phyloP scores from a whole-genome alignment of 331 rosid genomes.

The Cydonia oblonga region DNA sequence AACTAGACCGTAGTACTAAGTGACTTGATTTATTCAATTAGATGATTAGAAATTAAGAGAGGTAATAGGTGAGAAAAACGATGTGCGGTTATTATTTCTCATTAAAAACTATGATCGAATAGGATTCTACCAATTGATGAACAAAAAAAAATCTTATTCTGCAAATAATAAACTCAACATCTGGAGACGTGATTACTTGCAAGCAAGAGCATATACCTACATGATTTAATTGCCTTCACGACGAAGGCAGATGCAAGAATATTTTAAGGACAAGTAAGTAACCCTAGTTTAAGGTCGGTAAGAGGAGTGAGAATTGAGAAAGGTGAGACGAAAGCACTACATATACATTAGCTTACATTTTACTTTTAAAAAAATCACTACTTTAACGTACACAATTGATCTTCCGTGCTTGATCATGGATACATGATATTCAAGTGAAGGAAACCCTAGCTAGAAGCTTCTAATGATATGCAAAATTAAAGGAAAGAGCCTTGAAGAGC shows the following conservation, averaged over 20 bases:
- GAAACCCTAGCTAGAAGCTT: background rate
- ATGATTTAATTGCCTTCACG: background rate
- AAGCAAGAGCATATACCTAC: background rate
- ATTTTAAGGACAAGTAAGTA: background rate
- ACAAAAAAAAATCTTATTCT: background rate
- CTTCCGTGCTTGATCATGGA: background rate
- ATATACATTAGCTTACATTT: background rate
- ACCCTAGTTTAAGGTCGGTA: background rate
- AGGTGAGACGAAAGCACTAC: background rate
- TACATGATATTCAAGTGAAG: background rate
- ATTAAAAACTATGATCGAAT: no score
- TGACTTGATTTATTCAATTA: no score
- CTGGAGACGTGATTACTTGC: background rate
- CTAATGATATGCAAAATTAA: background rate
- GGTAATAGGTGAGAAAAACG: no score
- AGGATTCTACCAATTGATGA: background rate
- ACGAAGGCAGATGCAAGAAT: constrained; percentile 5
- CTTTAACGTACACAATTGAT: background rate
- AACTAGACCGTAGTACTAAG: no score
- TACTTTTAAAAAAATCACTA: background rate
- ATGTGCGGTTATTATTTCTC: no score
- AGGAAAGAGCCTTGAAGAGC: background rate
- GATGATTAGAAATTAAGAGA: no score
- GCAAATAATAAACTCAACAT: background rate
- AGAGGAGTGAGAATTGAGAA: background rate